Evolutionary conservation across 441 rosid genomes (phyloP).

Genomic region (Capsella rubella): DNA sequence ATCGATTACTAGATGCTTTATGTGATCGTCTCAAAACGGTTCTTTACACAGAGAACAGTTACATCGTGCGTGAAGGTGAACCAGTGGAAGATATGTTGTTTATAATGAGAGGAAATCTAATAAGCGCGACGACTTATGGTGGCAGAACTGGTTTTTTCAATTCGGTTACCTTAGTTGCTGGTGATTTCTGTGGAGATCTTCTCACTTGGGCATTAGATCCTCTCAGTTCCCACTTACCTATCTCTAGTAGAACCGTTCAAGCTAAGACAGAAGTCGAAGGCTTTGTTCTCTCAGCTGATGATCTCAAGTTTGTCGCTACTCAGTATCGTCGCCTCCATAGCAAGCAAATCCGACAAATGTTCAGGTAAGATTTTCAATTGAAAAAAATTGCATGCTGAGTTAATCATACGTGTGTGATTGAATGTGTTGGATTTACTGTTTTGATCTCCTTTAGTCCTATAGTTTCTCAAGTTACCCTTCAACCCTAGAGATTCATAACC

Average conservation of each 20-base stretch:
- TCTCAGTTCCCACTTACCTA: conserved; percentile 35
- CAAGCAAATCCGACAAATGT: conserved; percentile 45
- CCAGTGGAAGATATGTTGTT: conserved; percentile 59
- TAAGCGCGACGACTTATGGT: conserved; percentile 54
- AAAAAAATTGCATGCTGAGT: not conserved
- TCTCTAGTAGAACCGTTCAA: conserved; percentile 55
- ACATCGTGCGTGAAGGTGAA: conserved; percentile 57
- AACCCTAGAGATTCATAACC: not conserved
- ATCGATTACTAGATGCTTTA: conserved; percentile 52
- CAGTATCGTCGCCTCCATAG: conserved; percentile 46
- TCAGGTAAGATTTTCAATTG: conserved; percentile 20
- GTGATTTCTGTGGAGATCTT: conserved; percentile 50
- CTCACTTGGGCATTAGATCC: conserved; percentile 50
- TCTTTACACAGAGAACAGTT: conserved; percentile 53
- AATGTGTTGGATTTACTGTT: no score
- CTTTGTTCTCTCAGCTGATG: conserved; percentile 60
- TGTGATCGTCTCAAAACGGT: conserved; percentile 55
- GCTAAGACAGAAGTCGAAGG: conserved; percentile 66
- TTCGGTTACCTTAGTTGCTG: conserved; percentile 3
- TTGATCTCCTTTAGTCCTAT: no score
- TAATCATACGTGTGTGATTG: not conserved
- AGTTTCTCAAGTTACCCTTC: conserved; percentile 14
- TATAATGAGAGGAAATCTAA: conserved; percentile 55
- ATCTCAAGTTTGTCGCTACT: conserved; percentile 52
- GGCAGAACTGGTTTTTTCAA: conserved; percentile 47